A percentile compares a stretch with the other conserved stretches of the same genome.
phyloP scores from a whole-genome alignment of 768 basidiomycete genomes.

The Pulveroboletus sp. region DNA sequence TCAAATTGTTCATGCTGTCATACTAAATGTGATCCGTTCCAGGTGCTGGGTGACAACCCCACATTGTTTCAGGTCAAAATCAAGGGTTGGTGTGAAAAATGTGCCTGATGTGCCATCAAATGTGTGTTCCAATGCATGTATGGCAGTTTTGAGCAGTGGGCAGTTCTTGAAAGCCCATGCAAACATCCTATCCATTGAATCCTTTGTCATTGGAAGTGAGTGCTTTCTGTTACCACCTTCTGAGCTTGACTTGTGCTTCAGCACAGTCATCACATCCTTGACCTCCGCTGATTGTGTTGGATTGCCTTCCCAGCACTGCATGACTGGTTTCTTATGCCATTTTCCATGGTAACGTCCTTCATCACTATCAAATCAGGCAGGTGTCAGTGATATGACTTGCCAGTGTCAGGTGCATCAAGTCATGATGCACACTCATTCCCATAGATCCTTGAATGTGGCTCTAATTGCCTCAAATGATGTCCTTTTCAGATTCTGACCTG shows the following conservation, averaged over 20 bases:
- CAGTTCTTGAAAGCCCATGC: neutral
- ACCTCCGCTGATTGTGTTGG: neutral
- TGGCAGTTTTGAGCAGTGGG: neutral
- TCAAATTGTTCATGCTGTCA: constrained; percentile 4
- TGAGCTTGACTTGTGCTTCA: neutral
- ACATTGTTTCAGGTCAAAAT: constrained; percentile 11
- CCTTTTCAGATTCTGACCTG: neutral
- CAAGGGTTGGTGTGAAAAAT: no score
- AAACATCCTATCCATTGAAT: neutral
- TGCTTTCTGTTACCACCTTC: neutral
- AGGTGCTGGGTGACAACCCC: neutral
- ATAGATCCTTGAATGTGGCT: constrained; percentile 4
- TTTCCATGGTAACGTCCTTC: neutral
- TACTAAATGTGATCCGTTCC: constrained; percentile 20
- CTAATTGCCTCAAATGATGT: neutral
- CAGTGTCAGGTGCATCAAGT: neutral
- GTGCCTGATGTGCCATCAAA: neutral
- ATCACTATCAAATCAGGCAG: neutral
- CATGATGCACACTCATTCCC: constrained; percentile 1
- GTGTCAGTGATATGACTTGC: no score
- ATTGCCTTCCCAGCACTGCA: neutral
- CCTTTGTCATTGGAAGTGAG: neutral
- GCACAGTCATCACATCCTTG: neutral
- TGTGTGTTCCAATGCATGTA: neutral
- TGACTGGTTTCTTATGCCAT: neutral